Evolutionary conservation across 192 early-diverging fungal genomes (phyloP), one percentile per base, ranked within the genome.

Genomic region (Backusella sp.): DNA sequence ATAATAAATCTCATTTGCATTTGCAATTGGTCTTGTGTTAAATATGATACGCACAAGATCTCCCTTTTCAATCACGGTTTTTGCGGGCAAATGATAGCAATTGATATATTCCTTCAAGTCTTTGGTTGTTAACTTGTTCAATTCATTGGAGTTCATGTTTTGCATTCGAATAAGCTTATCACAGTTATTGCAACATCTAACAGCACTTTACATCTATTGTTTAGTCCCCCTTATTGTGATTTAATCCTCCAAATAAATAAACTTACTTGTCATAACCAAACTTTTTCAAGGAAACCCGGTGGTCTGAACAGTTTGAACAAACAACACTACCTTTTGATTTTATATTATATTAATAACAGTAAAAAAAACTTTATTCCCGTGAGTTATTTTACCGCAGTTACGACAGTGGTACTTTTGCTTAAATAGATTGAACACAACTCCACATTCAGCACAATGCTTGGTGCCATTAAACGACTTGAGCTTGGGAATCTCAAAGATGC

Each of bases 211-310:
- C 21, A 21, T 59, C 9, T 59, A 0, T 59, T 59, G 26, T 23
- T 59, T 59, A 26, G 23, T 32, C 32, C 53, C 19, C 17, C 8
- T 21, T 23, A 19, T 56, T 56, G 6, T 59, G 14, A 21, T 67
- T 49, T 4, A 6, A 21, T 42, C 1, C 14, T 59, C 3, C 19
- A 17, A 70, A 42, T 59, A 39, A 17, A 53, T 5, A 1, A 53
- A 49, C 76, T 75, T 83, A 83, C 82, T 74, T 75, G n/a, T 74
- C 66, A 66, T 80, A 83, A 14, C 78, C 82, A 72, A 77, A 83
- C 66, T 83, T 83, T 46, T 70, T 70, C 19, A 83, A 37, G 4
- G 67, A 39, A 28, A 67, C 42, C 8, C 75, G 59, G 12, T 79
- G 65, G 34, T 80, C 73, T 21, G 78, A 80, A 56, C 82, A 83